Base-by-base conservation (phyloP, 768 basidiomycete species). In the Lentinus tigrinus region DNA sequence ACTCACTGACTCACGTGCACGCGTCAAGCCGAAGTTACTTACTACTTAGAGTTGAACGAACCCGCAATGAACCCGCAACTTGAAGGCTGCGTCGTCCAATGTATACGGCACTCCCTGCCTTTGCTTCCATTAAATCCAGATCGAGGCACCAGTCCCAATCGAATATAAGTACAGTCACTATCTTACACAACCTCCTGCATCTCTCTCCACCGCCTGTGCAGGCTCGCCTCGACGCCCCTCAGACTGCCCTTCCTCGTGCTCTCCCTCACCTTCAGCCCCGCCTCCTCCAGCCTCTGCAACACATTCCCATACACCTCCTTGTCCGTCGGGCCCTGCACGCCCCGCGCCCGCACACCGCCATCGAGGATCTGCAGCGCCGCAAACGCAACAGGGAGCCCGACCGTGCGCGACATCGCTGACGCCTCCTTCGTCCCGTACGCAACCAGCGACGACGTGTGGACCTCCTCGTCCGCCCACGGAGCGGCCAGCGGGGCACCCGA, bases 351-450 rank as follows among this genome's bases (percentile, higher is more conserved):
- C 67, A 70, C 62, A 38, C 62, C 52, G 0, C 88, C 90, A 67
- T 92, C 88, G 38, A 91, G 71, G 5, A 94, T 78, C 34, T 78
- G 76, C 63, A 89, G 69, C 1, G 93, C 85, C 1, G 93, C 93
- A 65, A 94, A 83, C 1, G 91, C 95, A 7, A 95, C 84, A 0
- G 95, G 95, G 44, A 95, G 72, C 4, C 94, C 94, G 17, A 97
- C 95, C 3, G 90, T 92, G 28, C 85, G 78, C n/a, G 93, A 84
- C 95, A 97, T 97, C 4, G 95, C 95, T 0, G 89, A 89, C 3
- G 80, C 81, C 1, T 66, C 68, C 7, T 74, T 61, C 19, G 76
- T 80, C 1, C 87, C 93, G 63, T 88, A 88, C 31, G 80, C 73
- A 23, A 87, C 75, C 14, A 94, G 70, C 23, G 82, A 80, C 8